Evolutionary conservation across 768 basidiomycete genomes (phyloP).

Genomic region (Rossbeevera mucosa): DNA sequence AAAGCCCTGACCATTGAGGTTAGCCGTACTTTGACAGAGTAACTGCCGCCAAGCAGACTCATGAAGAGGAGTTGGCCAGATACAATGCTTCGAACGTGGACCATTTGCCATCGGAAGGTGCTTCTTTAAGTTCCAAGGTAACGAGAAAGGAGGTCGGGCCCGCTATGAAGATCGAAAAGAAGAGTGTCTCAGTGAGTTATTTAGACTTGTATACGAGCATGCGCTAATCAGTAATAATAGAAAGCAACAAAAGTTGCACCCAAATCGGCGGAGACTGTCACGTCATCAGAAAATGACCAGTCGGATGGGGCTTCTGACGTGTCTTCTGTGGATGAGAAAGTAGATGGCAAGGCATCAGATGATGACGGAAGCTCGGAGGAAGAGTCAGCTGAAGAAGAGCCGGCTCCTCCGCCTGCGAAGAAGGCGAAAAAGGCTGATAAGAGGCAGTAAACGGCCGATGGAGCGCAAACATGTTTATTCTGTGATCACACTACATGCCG

Average conservation of each 20-base stretch:
- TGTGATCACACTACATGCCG: not conserved
- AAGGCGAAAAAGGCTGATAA: conserved; percentile 27
- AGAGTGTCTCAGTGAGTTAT: conserved; percentile 20
- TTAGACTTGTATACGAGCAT: conserved; percentile 5
- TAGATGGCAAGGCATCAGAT: conserved; percentile 18
- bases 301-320: conserved; percentile 30
- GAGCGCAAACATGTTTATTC: conserved; percentile 9
- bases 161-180: conserved; percentile 26
- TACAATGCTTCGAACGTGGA: conserved; percentile 56
- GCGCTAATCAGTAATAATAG: conserved; percentile 20
- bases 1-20: not conserved
- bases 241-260: conserved; percentile 22
- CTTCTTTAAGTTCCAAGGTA: conserved; percentile 27
- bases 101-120: conserved; percentile 44
- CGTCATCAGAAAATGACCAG: conserved; percentile 27
- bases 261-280: conserved; percentile 24
- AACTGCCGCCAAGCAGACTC: conserved; percentile 56
- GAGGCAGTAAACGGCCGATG: conserved; percentile 20
- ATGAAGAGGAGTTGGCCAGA: conserved; percentile 57
- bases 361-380: conserved; percentile 19
- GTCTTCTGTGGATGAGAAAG: conserved; percentile 24
- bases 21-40: conserved; percentile 39
- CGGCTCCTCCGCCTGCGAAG: conserved; percentile 29
- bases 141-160: conserved; percentile 24
- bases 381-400: conserved; percentile 24